Conservation (phyloP, 306 rosid species). For the Prinsepia uniflora region DNA sequence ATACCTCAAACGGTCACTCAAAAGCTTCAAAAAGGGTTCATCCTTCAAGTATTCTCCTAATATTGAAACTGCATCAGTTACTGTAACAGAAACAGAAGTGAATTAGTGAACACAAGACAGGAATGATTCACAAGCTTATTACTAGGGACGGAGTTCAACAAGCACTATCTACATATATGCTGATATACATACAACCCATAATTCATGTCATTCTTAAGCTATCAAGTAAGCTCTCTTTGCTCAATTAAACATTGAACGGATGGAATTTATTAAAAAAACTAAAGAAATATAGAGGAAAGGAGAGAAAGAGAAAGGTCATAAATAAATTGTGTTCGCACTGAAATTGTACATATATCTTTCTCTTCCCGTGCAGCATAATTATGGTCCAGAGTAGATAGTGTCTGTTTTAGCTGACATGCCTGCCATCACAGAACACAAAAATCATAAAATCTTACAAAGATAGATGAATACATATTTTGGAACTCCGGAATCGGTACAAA, state of each 20-base stretch:
- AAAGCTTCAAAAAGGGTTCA: conserved; percentile 74
- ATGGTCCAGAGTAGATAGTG: conserved; percentile 66
- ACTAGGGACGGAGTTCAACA: not conserved
- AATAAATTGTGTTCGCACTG: conserved; percentile 4
- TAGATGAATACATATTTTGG: too few species aligned
- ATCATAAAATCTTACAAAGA: not conserved
- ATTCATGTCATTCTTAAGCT: not conserved
- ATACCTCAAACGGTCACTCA: conserved; percentile 75
- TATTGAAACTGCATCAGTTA: conserved; percentile 76
- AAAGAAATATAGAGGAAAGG: not conserved
- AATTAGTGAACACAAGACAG: conserved; percentile 21
- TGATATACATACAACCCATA: not conserved
- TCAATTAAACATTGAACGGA: conserved; percentile 1
- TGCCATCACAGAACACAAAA: conserved; percentile 30
- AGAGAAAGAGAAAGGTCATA: not conserved
- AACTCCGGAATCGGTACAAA: not conserved
- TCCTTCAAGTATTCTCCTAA: conserved; percentile 82
- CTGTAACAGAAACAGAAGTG: conserved; percentile 51
- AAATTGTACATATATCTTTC: conserved; percentile 60
- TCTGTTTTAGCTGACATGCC: conserved; percentile 71
- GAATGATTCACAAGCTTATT: conserved; percentile 2
- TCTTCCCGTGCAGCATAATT: conserved; percentile 80
- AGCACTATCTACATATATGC: not conserved
- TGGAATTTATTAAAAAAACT: not conserved
- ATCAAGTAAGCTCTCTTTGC: conserved; percentile 5